These are phyloP conservation scores for Cladosporium velox DNA, from an alignment of 2,329 filamentous ascomycete genomes.

Conservation along the genomic window DNA sequence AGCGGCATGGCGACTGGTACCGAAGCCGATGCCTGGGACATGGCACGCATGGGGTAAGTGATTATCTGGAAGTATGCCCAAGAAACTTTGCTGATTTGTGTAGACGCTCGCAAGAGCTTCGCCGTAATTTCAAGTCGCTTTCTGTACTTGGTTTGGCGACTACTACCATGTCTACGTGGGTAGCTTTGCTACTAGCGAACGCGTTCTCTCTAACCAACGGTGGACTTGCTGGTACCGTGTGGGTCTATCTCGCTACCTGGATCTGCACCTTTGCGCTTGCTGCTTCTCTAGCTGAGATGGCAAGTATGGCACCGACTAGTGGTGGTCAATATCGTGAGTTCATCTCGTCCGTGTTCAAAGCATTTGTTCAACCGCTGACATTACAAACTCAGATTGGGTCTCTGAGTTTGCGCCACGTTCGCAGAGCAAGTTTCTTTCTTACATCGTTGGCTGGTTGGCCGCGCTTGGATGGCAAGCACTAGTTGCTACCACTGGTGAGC, in stretches of 20 bases:
- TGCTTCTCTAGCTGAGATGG: constrained; percentile 37
- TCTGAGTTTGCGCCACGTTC: constrained; percentile 35
- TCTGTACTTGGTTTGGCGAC: constrained; percentile 35
- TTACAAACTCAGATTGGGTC: constrained; percentile 31
- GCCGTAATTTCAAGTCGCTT: constrained; percentile 35
- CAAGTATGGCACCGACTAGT: constrained; percentile 36
- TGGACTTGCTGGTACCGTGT: constrained; percentile 37
- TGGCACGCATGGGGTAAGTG: constrained; percentile 32
- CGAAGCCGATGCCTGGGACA: constrained; percentile 27
- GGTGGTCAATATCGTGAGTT: constrained; percentile 33
- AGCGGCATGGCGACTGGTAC: constrained; percentile 14
- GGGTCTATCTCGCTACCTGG: constrained; percentile 36
- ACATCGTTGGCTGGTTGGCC: constrained; percentile 38
- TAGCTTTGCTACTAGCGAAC: constrained; percentile 35
- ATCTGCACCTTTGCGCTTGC: constrained; percentile 34
- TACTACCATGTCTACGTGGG: constrained; percentile 35
- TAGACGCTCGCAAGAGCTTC: constrained; percentile 30
- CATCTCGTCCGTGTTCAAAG: too few relatives aligned
- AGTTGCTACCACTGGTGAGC: constrained; percentile 12
- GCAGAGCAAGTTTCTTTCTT: constrained; percentile 31
- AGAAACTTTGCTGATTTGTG: background rate
- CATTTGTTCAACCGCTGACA: background rate
- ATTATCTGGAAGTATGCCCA: background rate
- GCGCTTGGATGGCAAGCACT: constrained; percentile 30
- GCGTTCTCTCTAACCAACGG: constrained; percentile 36